Conservation (phyloP, 768 basidiomycete species). For the Tulasnella sp. region DNA sequence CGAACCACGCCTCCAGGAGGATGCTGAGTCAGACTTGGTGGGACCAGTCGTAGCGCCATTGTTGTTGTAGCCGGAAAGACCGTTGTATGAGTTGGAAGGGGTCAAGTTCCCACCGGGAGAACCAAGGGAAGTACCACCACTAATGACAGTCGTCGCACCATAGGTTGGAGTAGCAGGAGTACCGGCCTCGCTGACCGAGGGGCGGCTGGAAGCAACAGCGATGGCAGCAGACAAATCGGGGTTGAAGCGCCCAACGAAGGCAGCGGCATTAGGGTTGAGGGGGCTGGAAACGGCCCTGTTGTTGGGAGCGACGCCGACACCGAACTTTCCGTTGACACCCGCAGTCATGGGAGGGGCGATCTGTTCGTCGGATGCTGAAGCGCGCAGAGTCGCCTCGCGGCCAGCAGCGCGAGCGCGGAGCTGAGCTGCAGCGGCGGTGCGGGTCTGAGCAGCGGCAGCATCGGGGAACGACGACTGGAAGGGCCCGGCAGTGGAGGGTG, state of each 20-base stretch:
- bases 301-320: conserved; percentile 39
- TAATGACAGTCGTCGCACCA: conserved; percentile 65
- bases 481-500: conserved; percentile 77
- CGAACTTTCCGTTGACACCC: conserved; percentile 73
- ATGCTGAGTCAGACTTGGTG: conserved; percentile 81
- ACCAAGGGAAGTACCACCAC: conserved; percentile 73
- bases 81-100: conserved; percentile 32
- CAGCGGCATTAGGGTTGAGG: conserved; percentile 49
- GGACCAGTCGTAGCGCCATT: conserved; percentile 45
- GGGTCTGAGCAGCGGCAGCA: conserved; percentile 23
- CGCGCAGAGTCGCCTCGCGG: conserved; percentile 68
- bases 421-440: conserved; percentile 44
- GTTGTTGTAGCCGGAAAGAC: conserved; percentile 31
- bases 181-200: conserved; percentile 36
- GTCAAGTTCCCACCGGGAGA: conserved; percentile 43
- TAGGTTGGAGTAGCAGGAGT: conserved; percentile 57
- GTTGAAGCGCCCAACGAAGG: conserved; percentile 44
- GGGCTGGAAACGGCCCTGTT: conserved; percentile 39
- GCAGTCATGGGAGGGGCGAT: conserved; percentile 79
- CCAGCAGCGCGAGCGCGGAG: conserved; percentile 63
- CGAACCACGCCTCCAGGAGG: conserved; percentile 75
- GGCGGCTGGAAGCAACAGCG: conserved; percentile 42
- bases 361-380: conserved; percentile 48
- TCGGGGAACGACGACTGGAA: conserved; percentile 62
- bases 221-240: conserved; percentile 45